A percentile compares a stretch with the other conserved stretches of the same genome.
Conservation (phyloP, 1,284 basidiomycete species). For the Ustilago xerochloae region DNA sequence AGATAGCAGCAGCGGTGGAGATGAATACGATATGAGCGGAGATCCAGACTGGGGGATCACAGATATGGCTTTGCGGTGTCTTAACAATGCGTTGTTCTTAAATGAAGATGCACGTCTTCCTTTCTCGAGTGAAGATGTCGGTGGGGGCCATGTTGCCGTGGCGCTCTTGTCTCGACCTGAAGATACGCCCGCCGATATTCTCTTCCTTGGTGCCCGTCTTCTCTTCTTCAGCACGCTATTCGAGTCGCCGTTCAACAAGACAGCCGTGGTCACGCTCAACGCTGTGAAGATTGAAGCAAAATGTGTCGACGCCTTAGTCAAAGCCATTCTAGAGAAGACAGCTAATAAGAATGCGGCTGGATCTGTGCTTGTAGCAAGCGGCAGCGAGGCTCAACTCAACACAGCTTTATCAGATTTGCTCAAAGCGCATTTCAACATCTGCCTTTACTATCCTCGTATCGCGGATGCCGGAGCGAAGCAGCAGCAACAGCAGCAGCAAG, state of each 20-base stretch:
- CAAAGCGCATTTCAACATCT: conserved; percentile 61
- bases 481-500: conserved; percentile 4
- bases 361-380: conserved; percentile 23
- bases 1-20: conserved; percentile 8
- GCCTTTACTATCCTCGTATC: conserved; percentile 60
- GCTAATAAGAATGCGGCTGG: conserved; percentile 9
- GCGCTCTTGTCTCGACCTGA: conserved; percentile 33
- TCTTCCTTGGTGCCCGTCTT: conserved; percentile 55
- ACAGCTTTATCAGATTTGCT: conserved; percentile 54
- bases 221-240: conserved; percentile 64
- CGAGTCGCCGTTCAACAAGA: conserved; percentile 55
- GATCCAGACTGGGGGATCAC: conserved; percentile 51
- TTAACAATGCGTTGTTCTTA: conserved; percentile 62
- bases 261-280: conserved; percentile 44
- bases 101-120: conserved; percentile 40
- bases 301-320: conserved; percentile 32
- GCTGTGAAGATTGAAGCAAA: conserved; percentile 32
- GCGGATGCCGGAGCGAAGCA: conserved; percentile 27
- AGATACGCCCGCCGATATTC: conserved; percentile 46
- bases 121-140: conserved; percentile 46
- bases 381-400: conserved; percentile 37
- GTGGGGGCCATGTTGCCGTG: conserved; percentile 42
- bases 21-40: conserved; percentile 17
- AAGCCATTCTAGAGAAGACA: conserved; percentile 18
- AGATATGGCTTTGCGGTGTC: conserved; percentile 56